phyloP scores from a whole-genome alignment of 192 early-diverging fungal genomes.

The Linnemannia exigua region DNA sequence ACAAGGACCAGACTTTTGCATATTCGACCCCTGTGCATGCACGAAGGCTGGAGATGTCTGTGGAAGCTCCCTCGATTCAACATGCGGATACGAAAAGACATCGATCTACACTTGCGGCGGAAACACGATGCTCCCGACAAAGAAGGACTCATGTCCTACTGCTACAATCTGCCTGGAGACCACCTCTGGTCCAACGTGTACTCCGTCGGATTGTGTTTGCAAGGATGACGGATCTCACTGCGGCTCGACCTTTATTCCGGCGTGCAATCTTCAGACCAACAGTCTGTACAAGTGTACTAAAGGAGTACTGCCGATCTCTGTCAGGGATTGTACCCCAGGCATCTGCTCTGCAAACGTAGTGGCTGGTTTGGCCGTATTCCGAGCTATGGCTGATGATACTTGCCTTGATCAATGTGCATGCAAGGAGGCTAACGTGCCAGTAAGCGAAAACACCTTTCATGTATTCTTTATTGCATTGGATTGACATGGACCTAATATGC shows the following conservation, averaged over 20 bases:
- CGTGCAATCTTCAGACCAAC: background rate
- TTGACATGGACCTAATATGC: background rate
- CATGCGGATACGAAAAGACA: background rate
- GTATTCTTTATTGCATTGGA: background rate
- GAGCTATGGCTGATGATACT: background rate
- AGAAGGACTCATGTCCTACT: background rate
- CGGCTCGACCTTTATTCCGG: background rate
- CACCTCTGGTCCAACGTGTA: background rate
- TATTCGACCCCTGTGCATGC: conserved; percentile 4
- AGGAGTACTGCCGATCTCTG: background rate
- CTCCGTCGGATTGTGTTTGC: conserved; percentile 2
- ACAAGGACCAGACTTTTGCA: background rate
- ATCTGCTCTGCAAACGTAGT: background rate
- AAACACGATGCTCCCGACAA: background rate
- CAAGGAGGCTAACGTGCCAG: background rate
- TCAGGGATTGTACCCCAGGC: background rate
- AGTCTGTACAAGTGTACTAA: background rate
- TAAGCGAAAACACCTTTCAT: background rate
- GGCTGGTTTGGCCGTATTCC: background rate
- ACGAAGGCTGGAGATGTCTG: background rate
- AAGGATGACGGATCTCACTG: background rate
- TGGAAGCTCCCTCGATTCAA: background rate
- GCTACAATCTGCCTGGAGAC: background rate
- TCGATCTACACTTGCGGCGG: background rate
- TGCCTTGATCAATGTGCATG: background rate